These are phyloP conservation scores for Xylogone sp. DNA, from an alignment of 2,329 filamentous ascomycete species.

Conservation along the genomic window DNA sequence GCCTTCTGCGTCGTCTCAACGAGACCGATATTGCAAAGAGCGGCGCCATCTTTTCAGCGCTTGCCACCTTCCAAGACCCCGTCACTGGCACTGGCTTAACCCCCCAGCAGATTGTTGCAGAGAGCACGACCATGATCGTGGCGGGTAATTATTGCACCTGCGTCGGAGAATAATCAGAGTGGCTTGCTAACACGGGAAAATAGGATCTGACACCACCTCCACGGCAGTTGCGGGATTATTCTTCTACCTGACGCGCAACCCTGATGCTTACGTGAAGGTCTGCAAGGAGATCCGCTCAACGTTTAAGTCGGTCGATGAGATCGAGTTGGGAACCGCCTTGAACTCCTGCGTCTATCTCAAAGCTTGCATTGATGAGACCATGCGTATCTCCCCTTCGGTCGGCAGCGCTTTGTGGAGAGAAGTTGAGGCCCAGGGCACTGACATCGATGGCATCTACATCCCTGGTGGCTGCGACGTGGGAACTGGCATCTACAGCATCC, in stretches of 20 bases:
- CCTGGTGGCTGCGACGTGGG: constrained; percentile 40
- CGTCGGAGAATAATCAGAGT: no score
- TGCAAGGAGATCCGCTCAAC: constrained; percentile 8
- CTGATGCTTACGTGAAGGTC: constrained; percentile 22
- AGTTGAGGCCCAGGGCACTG: constrained; percentile 5
- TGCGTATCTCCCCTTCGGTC: constrained; percentile 13
- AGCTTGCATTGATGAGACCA: constrained; percentile 31
- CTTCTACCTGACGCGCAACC: constrained; percentile 32
- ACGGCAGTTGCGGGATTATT: constrained; percentile 30
- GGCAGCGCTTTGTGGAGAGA: constrained; percentile 4
- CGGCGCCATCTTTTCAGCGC: constrained; percentile 29
- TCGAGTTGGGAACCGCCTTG: constrained; percentile 18
- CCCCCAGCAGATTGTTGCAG: neutral
- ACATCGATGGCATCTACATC: constrained; percentile 22
- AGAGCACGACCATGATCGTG: constrained; percentile 5
- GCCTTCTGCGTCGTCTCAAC: no score
- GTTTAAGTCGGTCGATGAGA: constrained; percentile 22
- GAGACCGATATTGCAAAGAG: constrained; percentile 33
- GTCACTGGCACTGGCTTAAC: neutral
- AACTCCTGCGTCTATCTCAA: constrained; percentile 31
- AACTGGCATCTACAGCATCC: constrained; percentile 40
- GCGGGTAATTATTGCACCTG: no score
- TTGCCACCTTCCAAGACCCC: neutral
- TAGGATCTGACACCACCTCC: constrained; percentile 34
- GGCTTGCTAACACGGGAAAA: no score